A percentile compares a stretch with the other conserved stretches of the same genome.
These are phyloP conservation scores for Vanrija sp. DNA, from an alignment of 1,284 basidiomycete genomes.

Conservation along the genomic window DNA sequence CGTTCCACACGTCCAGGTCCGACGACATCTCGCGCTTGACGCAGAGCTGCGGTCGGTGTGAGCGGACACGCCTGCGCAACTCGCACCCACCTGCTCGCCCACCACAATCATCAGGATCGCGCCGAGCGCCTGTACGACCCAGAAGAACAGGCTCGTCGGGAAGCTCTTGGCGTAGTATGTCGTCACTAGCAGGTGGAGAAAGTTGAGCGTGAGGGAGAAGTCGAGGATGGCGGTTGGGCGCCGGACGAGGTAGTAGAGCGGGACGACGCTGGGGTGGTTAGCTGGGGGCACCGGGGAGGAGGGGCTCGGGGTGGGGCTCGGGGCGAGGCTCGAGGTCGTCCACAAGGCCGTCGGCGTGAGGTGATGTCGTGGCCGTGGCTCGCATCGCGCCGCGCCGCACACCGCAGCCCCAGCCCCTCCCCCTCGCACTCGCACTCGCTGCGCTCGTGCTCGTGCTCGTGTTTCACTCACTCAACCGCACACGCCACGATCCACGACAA, in stretches of 20 bases:
- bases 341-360: too few relatives aligned
- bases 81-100: slow-evolving; percentile 67
- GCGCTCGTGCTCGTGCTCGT: not conserved
- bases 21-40: slow-evolving; percentile 88
- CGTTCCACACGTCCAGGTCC: slow-evolving; percentile 57
- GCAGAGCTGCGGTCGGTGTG: slow-evolving; percentile 55
- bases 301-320: too few relatives aligned
- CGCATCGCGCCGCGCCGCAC: too few relatives aligned
- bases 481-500: slow-evolving; percentile 75
- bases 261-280: slow-evolving; percentile 65
- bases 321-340: too few relatives aligned
- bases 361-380: too few relatives aligned
- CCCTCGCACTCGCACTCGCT: not conserved
- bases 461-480: slow-evolving; percentile 74
- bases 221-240: slow-evolving; percentile 91
- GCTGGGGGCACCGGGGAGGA: not conserved
- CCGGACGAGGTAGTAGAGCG: slow-evolving; percentile 79
- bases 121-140: slow-evolving; percentile 69
- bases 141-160: slow-evolving; percentile 86
- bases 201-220: slow-evolving; percentile 81
- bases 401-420: not conserved
- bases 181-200: slow-evolving; percentile 85
- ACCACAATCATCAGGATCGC: slow-evolving; percentile 70
- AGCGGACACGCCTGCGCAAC: not conserved
- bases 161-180: slow-evolving; percentile 84